These are phyloP conservation scores for Neurospora sp. DNA, from an alignment of 495 filamentous ascomycete genomes.

Conservation along the genomic window DNA sequence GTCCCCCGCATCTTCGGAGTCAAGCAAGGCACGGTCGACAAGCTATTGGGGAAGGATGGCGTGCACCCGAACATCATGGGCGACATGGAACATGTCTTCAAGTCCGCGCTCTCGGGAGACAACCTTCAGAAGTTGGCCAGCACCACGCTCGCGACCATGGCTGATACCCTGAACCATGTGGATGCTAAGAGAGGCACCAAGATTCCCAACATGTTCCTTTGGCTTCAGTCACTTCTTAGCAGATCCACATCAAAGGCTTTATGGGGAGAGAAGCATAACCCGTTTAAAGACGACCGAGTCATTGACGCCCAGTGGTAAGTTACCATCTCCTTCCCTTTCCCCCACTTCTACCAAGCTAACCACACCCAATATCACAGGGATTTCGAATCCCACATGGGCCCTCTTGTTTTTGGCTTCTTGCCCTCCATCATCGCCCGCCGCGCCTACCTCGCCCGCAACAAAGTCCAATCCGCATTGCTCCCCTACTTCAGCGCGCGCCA, in stretches of 20 bases:
- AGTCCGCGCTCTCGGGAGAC: slow-evolving; percentile 2
- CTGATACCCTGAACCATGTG: not conserved
- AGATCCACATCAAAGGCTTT: slow-evolving; percentile 19
- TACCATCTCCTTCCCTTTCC: not conserved
- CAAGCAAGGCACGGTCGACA: not conserved
- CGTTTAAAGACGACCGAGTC: slow-evolving; percentile 13
- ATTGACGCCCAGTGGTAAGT: slow-evolving; percentile 11
- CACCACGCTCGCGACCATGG: slow-evolving; percentile 5
- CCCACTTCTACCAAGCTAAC: slow-evolving; percentile 5
- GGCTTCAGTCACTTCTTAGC: slow-evolving; percentile 22
- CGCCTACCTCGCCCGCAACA: slow-evolving; percentile 14
- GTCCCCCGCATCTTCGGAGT: slow-evolving; percentile 4
- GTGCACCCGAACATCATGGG: slow-evolving; percentile 1
- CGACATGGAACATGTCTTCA: slow-evolving; percentile 4
- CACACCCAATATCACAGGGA: slow-evolving; percentile 1
- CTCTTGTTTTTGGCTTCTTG: slow-evolving; percentile 16
- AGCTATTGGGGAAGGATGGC: not conserved
- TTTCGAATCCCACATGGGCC: slow-evolving; percentile 20
- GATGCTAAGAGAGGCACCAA: not conserved
- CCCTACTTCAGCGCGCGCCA: slow-evolving; percentile 3
- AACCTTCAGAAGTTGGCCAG: slow-evolving; percentile 2
- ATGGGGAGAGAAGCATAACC: slow-evolving; percentile 18
- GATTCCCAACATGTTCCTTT: slow-evolving; percentile 15
- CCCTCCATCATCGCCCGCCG: slow-evolving; percentile 22
- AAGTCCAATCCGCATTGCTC: slow-evolving; percentile 6